phyloP scores from a whole-genome alignment of 768 basidiomycete genomes.

The Asterophora parasitica region DNA sequence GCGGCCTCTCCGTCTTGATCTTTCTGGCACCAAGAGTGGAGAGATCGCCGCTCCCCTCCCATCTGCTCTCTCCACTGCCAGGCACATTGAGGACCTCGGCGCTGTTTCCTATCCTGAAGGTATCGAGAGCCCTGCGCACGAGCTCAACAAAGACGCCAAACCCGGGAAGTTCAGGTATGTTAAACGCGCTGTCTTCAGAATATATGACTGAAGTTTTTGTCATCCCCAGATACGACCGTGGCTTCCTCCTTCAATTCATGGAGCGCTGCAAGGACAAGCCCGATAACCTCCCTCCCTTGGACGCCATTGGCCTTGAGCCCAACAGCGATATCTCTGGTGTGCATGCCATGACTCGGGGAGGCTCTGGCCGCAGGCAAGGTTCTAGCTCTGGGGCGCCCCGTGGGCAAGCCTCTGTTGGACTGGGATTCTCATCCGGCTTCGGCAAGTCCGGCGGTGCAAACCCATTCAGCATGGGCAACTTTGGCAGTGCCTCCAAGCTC shows the following conservation, averaged over 20 bases:
- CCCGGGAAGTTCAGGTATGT: slow-evolving; percentile 84
- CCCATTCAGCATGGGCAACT: slow-evolving; percentile 61
- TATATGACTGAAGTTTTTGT: background rate
- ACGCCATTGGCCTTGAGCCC: slow-evolving; percentile 87
- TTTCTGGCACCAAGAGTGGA: slow-evolving; percentile 46
- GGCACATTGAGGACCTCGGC: slow-evolving; percentile 78
- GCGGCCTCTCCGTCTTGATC: slow-evolving; percentile 72
- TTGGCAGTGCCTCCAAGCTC: slow-evolving; percentile 50
- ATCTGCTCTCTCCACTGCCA: slow-evolving; percentile 75
- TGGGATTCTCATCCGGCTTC: slow-evolving; percentile 39
- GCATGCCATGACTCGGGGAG: slow-evolving; percentile 51
- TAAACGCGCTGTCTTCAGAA: background rate
- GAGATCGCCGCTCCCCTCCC: slow-evolving; percentile 42
- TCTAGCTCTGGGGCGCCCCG: slow-evolving; percentile 36
- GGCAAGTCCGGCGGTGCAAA: slow-evolving; percentile 42
- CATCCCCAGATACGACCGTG: slow-evolving; percentile 87
- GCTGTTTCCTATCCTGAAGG: slow-evolving; percentile 79
- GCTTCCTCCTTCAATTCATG: slow-evolving; percentile 98
- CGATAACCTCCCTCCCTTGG: slow-evolving; percentile 81
- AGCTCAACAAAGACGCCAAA: slow-evolving; percentile 79
- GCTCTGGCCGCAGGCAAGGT: slow-evolving; percentile 54
- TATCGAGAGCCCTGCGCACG: slow-evolving; percentile 74
- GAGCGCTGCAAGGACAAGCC: slow-evolving; percentile 92
- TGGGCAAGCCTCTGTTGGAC: slow-evolving; percentile 44
- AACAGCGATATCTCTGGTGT: slow-evolving; percentile 41